phyloP scores from a whole-genome alignment of 2,329 filamentous ascomycete genomes.

The Fusarium albosuccineum region DNA sequence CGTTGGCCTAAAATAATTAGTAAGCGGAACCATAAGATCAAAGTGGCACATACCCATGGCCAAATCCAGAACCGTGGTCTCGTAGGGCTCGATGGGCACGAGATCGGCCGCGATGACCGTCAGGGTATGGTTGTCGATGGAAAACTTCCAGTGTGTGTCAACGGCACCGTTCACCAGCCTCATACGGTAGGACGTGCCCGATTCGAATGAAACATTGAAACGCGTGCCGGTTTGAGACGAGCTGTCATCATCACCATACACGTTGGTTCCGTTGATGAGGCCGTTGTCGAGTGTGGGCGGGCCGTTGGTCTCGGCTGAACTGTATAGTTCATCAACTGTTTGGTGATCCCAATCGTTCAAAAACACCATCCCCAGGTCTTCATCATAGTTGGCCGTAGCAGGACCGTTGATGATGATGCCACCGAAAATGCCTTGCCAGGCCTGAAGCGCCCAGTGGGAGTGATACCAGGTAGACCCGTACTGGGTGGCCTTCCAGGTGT shows the following conservation, averaged over 20 bases:
- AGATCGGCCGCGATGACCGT: slow-evolving; percentile 71
- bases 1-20: slow-evolving; percentile 61
- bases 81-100: slow-evolving; percentile 69
- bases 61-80: slow-evolving; percentile 52
- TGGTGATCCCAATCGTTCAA: slow-evolving; percentile 70
- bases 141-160: slow-evolving; percentile 61
- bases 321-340: slow-evolving; percentile 56
- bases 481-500: slow-evolving; percentile 68
- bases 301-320: slow-evolving; percentile 42
- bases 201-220: slow-evolving; percentile 54
- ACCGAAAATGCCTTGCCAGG: slow-evolving; percentile 69
- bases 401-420: slow-evolving; percentile 73
- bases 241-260: slow-evolving; percentile 48
- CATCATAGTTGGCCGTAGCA: slow-evolving; percentile 69
- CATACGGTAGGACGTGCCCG: slow-evolving; percentile 60
- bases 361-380: slow-evolving; percentile 71
- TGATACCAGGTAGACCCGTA: slow-evolving; percentile 73
- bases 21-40: slow-evolving; percentile 43
- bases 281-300: slow-evolving; percentile 59
- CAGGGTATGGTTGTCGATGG: slow-evolving; percentile 68
- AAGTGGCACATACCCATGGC: slow-evolving; percentile 32
- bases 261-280: slow-evolving; percentile 60
- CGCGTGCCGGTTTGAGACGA: slow-evolving; percentile 48
- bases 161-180: slow-evolving; percentile 62
- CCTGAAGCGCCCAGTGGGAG: slow-evolving; percentile 66